Evolutionary conservation across 1,284 basidiomycete genomes (phyloP).

Genomic region (Ustilago xerochloae): DNA sequence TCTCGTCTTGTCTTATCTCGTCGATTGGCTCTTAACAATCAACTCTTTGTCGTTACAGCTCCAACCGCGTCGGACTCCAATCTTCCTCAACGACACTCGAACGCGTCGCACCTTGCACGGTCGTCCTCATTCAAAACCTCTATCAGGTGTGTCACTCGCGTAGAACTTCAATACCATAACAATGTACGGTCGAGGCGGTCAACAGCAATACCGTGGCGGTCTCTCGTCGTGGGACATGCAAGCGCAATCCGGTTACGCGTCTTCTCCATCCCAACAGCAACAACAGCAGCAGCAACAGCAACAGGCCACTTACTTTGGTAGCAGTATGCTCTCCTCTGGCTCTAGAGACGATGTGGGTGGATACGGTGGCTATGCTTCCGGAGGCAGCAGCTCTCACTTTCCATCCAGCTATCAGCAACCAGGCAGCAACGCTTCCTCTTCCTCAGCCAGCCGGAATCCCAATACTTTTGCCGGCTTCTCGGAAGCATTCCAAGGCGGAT

Average conservation of each 20-base stretch:
- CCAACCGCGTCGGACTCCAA: slow-evolving; percentile 1
- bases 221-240: slow-evolving; percentile 47
- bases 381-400: slow-evolving; percentile 39
- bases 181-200: slow-evolving; percentile 46
- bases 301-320: slow-evolving; percentile 29
- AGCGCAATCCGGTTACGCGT: slow-evolving; percentile 32
- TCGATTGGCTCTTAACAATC: too few relatives aligned
- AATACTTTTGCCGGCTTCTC: slow-evolving; percentile 47
- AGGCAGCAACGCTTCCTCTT: slow-evolving; percentile 26
- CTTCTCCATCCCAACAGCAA: slow-evolving; percentile 37
- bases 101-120: slow-evolving; percentile 8
- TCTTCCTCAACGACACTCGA: neutral
- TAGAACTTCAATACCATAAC: neutral
- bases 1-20: too few relatives aligned
- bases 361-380: slow-evolving; percentile 32
- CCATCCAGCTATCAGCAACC: slow-evolving; percentile 34
- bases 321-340: slow-evolving; percentile 37
- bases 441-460: slow-evolving; percentile 34
- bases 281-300: slow-evolving; percentile 36
- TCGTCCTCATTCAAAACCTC: neutral
- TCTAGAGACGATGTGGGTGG: slow-evolving; percentile 36
- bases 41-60: too few relatives aligned
- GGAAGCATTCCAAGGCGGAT: slow-evolving; percentile 32
- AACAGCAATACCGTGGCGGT: slow-evolving; percentile 43
- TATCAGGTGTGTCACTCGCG: too few relatives aligned